A percentile compares a stretch with the other conserved stretches of the same genome.
Conservation (phyloP, 1,284 basidiomycete species). For the Leucoagaricus sp. region DNA sequence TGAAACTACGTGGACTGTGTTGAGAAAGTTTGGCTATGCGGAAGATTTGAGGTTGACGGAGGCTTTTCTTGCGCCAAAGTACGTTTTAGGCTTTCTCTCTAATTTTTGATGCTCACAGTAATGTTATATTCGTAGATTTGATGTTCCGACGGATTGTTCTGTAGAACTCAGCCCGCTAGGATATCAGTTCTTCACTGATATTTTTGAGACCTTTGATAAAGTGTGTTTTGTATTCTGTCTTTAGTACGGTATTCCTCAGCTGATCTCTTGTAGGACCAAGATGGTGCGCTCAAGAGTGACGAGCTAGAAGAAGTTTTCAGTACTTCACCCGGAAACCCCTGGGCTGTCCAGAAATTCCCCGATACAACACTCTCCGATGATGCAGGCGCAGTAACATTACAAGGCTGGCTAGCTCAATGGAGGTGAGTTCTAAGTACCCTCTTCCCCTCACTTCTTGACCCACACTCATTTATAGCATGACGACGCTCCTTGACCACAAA, state of each 20-base stretch:
- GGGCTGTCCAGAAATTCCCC: conserved; percentile 84
- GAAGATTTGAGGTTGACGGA: conserved; percentile 93
- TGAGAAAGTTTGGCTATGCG: conserved; percentile 94
- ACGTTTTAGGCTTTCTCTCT: conserved; percentile 20
- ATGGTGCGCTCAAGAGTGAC: conserved; percentile 86
- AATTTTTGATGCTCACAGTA: not conserved
- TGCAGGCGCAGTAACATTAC: conserved; percentile 87
- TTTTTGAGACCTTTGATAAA: conserved; percentile 97
- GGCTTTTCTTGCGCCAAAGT: conserved; percentile 86
- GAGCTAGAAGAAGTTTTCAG: conserved; percentile 91
- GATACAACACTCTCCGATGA: conserved; percentile 92
- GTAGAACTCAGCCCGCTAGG: conserved; percentile 93
- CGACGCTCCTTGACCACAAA: conserved; percentile 90
- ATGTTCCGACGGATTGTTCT: conserved; percentile 91
- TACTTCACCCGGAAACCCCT: conserved; percentile 95
- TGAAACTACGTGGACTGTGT: conserved; percentile 98
- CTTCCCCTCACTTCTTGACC: conserved; percentile 4
- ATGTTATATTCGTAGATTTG: conserved; percentile 60
- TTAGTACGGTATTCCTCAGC: not conserved
- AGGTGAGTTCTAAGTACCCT: conserved; percentile 54
- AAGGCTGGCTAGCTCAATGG: conserved; percentile 99
- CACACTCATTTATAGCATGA: conserved; percentile 71
- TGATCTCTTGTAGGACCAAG: conserved; percentile 71
- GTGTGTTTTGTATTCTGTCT: conserved; percentile 36
- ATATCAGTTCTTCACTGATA: conserved; percentile 96